phyloP scores from a whole-genome alignment of 2,329 filamentous ascomycete species.

The Xylariaceae sp. region DNA sequence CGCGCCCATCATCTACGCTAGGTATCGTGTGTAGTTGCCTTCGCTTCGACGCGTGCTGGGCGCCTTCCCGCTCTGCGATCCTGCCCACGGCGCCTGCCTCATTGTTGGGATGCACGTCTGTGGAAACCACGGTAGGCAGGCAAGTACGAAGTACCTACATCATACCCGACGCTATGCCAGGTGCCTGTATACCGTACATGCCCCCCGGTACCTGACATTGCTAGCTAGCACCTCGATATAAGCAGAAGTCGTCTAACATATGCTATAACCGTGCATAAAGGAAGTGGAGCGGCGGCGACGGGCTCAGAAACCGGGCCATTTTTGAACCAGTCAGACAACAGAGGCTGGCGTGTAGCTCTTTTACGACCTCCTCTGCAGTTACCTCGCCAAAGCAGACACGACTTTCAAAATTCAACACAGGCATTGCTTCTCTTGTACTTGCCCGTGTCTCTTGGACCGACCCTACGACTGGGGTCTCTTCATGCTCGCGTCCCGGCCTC shows the following conservation, averaged over 20 bases:
- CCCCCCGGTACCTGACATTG: not conserved
- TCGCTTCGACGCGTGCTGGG: too few relatives aligned
- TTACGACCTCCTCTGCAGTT: not conserved
- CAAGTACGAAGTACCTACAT: not conserved
- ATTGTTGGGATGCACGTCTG: too few relatives aligned
- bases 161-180: not conserved
- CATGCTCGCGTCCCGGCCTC: constrained; percentile 15
- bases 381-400: constrained; percentile 6
- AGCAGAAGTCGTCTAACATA: not conserved
- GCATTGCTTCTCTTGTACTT: constrained; percentile 16
- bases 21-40: too few relatives aligned
- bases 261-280: not conserved
- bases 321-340: constrained; percentile 5
- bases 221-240: constrained; percentile 1
- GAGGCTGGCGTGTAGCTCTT: constrained; percentile 4
- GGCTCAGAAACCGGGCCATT: constrained; percentile 1
- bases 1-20: too few relatives aligned
- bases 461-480: constrained; percentile 14
- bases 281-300: not conserved
- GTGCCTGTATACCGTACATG: not conserved
- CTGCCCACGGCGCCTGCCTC: too few relatives aligned
- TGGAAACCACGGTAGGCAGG: too few relatives aligned
- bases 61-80: too few relatives aligned
- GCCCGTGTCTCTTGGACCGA: constrained; percentile 18
- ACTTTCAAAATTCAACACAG: constrained; percentile 17